Evolutionary conservation across 106 monocot species (phyloP).

Genomic region (Apostasia ramifera): DNA sequence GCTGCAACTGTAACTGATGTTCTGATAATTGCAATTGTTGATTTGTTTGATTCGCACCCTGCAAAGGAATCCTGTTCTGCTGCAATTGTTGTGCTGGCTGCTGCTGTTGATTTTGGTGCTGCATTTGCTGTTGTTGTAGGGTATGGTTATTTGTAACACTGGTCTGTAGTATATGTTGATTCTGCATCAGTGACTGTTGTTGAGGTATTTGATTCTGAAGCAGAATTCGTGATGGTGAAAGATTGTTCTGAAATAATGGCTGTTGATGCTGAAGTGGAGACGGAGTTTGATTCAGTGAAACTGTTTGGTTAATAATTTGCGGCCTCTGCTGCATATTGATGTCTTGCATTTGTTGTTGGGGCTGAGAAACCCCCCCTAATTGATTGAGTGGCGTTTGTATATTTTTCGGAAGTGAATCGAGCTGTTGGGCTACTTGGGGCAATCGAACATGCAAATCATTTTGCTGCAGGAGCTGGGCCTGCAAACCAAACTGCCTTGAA

Average conservation of each 20-base stretch:
- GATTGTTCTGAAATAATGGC: constrained; percentile 9
- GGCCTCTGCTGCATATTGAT: constrained; percentile 32
- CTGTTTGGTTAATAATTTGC: constrained; percentile 31
- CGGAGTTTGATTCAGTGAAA: constrained; percentile 14
- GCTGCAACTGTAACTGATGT: constrained; percentile 60
- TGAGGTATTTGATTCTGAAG: constrained; percentile 13
- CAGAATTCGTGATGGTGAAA: constrained; percentile 19
- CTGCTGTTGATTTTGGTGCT: constrained; percentile 13
- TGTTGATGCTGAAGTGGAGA: not conserved
- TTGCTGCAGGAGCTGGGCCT: constrained; percentile 45
- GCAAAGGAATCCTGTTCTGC: constrained; percentile 25
- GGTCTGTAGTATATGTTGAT: not conserved
- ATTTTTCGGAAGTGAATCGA: constrained; percentile 35
- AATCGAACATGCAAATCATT: constrained; percentile 49
- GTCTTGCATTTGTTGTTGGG: constrained; percentile 42
- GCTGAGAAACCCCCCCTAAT: constrained; percentile 15
- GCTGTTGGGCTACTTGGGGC: constrained; percentile 32
- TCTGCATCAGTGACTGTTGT: constrained; percentile 10
- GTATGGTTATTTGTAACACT: constrained; percentile 4
- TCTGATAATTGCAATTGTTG: constrained; percentile 40
- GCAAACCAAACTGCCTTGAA: constrained; percentile 52
- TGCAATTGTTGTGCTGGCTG: constrained; percentile 28
- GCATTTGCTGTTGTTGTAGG: not conserved
- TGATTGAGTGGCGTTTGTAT: constrained; percentile 34
- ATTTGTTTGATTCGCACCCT: constrained; percentile 23